Base-by-base conservation (phyloP, 1,139 yeast species). In the Yamadazyma oceani region DNA sequence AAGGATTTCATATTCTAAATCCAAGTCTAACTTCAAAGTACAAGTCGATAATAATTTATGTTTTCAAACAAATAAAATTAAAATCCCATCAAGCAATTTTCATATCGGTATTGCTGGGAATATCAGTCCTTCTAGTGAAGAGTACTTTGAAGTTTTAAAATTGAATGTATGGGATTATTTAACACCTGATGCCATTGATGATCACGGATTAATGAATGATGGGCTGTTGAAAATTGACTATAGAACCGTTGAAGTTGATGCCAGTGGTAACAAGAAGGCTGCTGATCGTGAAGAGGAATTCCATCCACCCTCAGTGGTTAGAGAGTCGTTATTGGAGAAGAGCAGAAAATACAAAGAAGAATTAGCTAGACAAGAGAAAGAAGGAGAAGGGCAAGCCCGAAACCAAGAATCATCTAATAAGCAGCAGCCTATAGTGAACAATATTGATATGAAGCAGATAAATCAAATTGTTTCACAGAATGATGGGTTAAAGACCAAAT, bases 21-120 rank as follows among this genome's bases (percentile, higher is more conserved):
- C 44, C 1, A 44, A 46, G 21, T 64, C 66, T 23, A 58, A 72
- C 50, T 69, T 85, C 43, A 81, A 82, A 48, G 71, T 84, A 13
- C 88, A 85, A 48, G 60, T 82, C 32, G 88, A 85, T 55, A 85
- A 85, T 54, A 78, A 75, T 48, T 66, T 85, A 39, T 80, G 89
- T 54, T 78, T 84, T 60, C 80, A 80, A 54, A 81, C 89, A 0
- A 73, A 76, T 43, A 58, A 73, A 38, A 63, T 84, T 29, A 51
- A 56, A 17, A 52, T 80, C 16, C 73, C 73, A 15, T 19, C 43
- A 1, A 59, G 69, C 28, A 17, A 29, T n/a, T 68, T 66, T 42
- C 65, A 59, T 38, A 49, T 83, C 37, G 88, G 88, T 40, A 59
- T 78, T 3, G 64, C 80, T 23, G 84, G 82, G 2, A 47, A 49